Conservation (phyloP, 148 eudicot species). For the Arctostaphylos glauca region DNA sequence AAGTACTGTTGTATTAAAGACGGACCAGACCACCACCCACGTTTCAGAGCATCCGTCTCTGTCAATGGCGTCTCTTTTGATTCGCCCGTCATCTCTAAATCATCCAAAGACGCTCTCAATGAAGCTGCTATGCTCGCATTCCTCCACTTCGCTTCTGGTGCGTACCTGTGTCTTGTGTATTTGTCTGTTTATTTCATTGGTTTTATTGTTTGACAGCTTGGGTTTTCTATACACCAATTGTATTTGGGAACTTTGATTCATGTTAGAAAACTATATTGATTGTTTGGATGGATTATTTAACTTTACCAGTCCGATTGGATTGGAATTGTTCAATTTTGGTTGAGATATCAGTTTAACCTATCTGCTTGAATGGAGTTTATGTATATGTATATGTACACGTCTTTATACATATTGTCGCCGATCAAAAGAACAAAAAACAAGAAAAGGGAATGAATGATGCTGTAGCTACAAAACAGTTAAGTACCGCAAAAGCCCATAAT, state of each 20-base stretch:
- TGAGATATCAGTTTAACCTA: not conserved
- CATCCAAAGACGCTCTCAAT: conserved; percentile 38
- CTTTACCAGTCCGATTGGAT: not conserved
- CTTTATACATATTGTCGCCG: too few relatives aligned
- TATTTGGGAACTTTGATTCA: too few relatives aligned
- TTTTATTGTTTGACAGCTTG: too few relatives aligned
- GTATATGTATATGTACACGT: not conserved
- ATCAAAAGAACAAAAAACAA: too few relatives aligned
- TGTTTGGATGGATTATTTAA: not conserved
- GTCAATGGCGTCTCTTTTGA: conserved; percentile 38
- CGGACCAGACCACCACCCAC: conserved; percentile 48
- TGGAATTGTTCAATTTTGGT: not conserved
- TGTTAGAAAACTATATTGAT: not conserved
- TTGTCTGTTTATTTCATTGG: not conserved
- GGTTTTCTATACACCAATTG: too few relatives aligned
- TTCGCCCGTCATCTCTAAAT: conserved; percentile 24
- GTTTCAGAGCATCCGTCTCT: conserved; percentile 47
- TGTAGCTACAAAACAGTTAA: too few relatives aligned
- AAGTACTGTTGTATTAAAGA: conserved; percentile 31
- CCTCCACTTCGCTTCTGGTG: conserved; percentile 25
- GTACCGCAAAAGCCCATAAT: too few relatives aligned
- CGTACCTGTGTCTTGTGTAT: not conserved
- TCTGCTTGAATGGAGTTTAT: not conserved
- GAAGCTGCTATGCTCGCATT: conserved; percentile 42
- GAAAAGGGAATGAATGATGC: too few relatives aligned